These are phyloP conservation scores for Scedosporium boydii DNA, from an alignment of 2,329 filamentous ascomycete genomes.

Conservation along the genomic window DNA sequence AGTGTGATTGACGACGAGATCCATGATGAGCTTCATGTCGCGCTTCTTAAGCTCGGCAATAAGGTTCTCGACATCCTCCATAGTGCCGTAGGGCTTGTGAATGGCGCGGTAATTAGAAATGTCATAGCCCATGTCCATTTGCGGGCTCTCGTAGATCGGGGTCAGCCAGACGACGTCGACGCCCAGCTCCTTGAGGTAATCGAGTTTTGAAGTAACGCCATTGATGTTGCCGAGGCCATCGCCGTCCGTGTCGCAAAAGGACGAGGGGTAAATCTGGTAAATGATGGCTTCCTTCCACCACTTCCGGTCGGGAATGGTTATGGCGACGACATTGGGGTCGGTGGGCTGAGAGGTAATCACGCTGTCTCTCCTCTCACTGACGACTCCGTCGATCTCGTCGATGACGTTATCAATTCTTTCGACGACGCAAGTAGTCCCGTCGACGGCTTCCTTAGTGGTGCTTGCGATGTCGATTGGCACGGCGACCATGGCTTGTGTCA, in stretches of 20 bases:
- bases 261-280: slow-evolving; percentile 55
- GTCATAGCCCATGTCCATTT: slow-evolving; percentile 64
- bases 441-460: too few relatives aligned
- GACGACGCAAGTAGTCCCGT: too few relatives aligned
- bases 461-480: too few relatives aligned
- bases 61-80: slow-evolving; percentile 56
- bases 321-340: neutral
- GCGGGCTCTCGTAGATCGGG: slow-evolving; percentile 40
- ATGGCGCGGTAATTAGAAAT: slow-evolving; percentile 60
- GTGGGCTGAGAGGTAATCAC: neutral
- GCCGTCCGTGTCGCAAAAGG: slow-evolving; percentile 48
- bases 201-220: slow-evolving; percentile 46
- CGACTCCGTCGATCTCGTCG: neutral
- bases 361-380: neutral
- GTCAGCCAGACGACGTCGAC: slow-evolving; percentile 49
- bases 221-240: slow-evolving; percentile 47
- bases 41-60: slow-evolving; percentile 50
- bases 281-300: slow-evolving; percentile 55
- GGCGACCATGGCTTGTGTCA: too few relatives aligned
- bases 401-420: too few relatives aligned
- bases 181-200: slow-evolving; percentile 45
- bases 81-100: slow-evolving; percentile 58
- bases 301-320: slow-evolving; percentile 12
- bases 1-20: slow-evolving; percentile 68
- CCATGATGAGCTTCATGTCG: slow-evolving; percentile 61